Base-by-base conservation (phyloP, 192 early-diverging fungal species). In the Entophlyctis helioformis region DNA sequence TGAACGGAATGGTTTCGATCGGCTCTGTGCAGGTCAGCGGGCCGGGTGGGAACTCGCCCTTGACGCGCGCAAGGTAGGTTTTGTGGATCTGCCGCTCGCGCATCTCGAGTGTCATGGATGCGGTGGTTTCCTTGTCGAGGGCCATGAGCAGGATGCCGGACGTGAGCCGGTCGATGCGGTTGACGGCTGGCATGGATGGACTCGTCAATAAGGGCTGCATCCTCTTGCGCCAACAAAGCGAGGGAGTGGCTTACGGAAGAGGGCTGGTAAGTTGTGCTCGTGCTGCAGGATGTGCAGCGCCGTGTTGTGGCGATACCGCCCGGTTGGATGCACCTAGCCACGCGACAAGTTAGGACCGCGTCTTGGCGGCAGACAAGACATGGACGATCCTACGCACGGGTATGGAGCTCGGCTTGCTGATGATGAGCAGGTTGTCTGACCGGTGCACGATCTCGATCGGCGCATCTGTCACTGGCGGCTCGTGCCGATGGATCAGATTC, bases 151-250 rank as follows among this genome's bases (percentile, higher is more conserved):
- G 75, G 7, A 98, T 50, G 6, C 95, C 95, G 1, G 91, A 95
- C 0, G 95, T 98, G 34, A 95, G 68, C 15, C 92, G 71, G 67
- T 98, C 95, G 44, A 98, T 64, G 29, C 95, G 67, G 62, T 98
- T 96, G 26, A 84, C 67, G 18, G 89, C 80, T 83, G 51, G n/a
- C 33, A 34, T 23, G 16, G 39, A 32, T 20, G 27, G 19, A 59
- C 4, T 22, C 19, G 4, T 4, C 29, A 4, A 31, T 31, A 31
- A 4, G 6, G 29, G 11, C 29, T 4, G 29, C 29, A 4, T 31
- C 29, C 6, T 4, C 11, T 11, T 31, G 4, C 6, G 29, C 29
- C 4, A 4, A 31, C 11, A 31, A 8, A 11, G 6, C 29, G 29
- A 31, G 4, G 6, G 11, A 31, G n/a, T n/a, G n/a, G n/a, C 66